Base-by-base conservation (phyloP, 2,329 filamentous ascomycete species). In the Claviceps sorghi region DNA sequence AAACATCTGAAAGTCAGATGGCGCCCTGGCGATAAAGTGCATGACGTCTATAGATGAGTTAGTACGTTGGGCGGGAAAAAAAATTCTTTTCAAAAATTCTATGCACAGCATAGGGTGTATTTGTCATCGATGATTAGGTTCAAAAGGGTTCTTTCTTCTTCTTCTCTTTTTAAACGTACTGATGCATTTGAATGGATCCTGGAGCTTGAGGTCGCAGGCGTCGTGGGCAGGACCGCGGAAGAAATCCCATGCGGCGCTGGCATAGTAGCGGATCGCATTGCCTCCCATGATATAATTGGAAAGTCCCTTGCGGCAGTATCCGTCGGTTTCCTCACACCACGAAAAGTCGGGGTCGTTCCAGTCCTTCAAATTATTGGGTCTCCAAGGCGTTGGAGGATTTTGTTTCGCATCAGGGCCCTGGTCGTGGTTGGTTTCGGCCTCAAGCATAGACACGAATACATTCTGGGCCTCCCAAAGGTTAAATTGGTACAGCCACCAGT, bases 401-500 rank as follows among this genome's bases (percentile, higher is more conserved):
- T 67, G 63, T 19, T 57, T 56, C 11, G 62, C 61, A 56, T 71
- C 62, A 52, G 67, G 48, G 36, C 60, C 61, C 49, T 63, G 61
- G 21, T 62, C 55, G 52, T 63, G 63, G 56, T 77, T 76, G 10
- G 76, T 77, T 62, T 80, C 77, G 44, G 69, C 70, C 63, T 79
- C 75, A 52, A 76, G 68, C 63, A 78, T 58, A 11, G 69, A 70
- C n/a, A 75, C 65, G 50, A 75, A 67, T 11, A 80, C 70, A 53
- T 77, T 76, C 49, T 66, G 60, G 1, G 76, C 74, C 42, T 67
- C 64, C 49, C 69, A 66, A 50, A 80, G 62, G 55, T 78, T 75
- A 57, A 79, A 73, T 62, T 80, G 76, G 64, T 81, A 81, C 49
- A 80, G 62, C 61, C 73, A 73, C 64, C 72, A 74, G 61, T 82